Percentiles rank a stretch among this genome's conserved stretches.
These are phyloP conservation scores for Hexamita inflata DNA, from an alignment of 208 protist genomes.

Conservation along the genomic window DNA sequence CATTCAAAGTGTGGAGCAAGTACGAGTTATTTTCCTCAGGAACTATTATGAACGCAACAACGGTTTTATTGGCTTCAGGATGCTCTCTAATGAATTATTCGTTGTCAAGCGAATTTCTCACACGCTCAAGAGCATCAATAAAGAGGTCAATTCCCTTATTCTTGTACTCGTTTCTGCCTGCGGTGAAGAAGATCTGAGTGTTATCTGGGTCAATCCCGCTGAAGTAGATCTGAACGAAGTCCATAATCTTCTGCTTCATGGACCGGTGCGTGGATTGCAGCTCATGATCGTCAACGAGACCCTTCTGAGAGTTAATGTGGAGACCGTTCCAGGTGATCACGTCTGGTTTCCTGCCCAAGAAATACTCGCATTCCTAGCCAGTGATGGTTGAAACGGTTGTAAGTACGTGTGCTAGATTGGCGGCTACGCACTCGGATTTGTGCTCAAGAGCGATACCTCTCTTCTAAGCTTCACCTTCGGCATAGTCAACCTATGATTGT, in stretches of 20 bases:
- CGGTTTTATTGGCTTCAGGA: background rate
- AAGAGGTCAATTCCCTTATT: constrained; percentile 26
- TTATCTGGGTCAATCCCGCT: constrained; percentile 1
- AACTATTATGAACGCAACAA: constrained; percentile 18
- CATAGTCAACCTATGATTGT: no score
- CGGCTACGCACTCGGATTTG: background rate
- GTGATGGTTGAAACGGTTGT: constrained; percentile 12
- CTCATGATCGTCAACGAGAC: no score
- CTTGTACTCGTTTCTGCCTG: constrained; percentile 11
- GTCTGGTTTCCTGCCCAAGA: background rate
- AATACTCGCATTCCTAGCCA: background rate
- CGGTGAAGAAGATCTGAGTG: constrained; percentile 12
- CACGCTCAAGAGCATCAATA: background rate
- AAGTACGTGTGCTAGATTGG: background rate
- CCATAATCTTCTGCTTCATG: background rate
- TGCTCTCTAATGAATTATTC: background rate
- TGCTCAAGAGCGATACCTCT: constrained; percentile 8
- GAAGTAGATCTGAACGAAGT: constrained; percentile 1
- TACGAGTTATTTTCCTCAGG: background rate
- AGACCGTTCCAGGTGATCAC: constrained; percentile 16
- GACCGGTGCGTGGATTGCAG: background rate
- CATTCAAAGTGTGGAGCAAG: no score
- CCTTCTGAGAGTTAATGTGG: background rate
- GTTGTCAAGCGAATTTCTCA: background rate
- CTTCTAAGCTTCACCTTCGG: background rate